Evolutionary conservation across 305 asterid genomes (phyloP), one percentile per base, ranked within the genome.

Genomic region (Ilex paraguariensis): DNA sequence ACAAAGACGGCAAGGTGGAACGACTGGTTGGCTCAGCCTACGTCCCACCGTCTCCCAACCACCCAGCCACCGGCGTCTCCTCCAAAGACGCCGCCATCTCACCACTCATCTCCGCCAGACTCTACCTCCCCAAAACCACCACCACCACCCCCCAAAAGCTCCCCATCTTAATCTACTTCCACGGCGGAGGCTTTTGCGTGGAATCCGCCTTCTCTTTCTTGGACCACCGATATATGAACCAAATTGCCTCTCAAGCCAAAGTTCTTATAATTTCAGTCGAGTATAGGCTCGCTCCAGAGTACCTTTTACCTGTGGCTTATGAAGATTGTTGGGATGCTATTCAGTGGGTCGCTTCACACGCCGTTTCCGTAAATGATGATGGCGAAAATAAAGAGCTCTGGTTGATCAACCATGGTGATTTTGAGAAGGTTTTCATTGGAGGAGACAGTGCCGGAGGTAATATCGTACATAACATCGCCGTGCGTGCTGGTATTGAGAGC

Each of bases 1-100:
- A 74, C 76, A 70, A 75, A 68, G 81, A 81, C 66, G 87, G 86
- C 59, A 79, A 77, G 13, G 75, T 83, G 39, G 74, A 81, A 28
- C 77, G 84, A 52, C 70, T 75, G 59, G 1, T 51, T 5, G 67
- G 13, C 31, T 68, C 60, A 5, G 76, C 80, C 7, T 3, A 39
- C 36, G 66, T 70, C 10, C 78, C 79, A 0, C 78, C 83, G 1
- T 68, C 79, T 10, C 76, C 66, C 11, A 61, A 60, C 4, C 75
- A 76, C 14, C 74, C 77, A 15, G 10, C 60, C 68, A 71, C 81
- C 57, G 69, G 69, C 39, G 83, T 82, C 59, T 55, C 80, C 71
- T 68, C 88, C 64, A 78, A 82, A 58, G 88, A 84, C 74, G 42
- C 51, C 45, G 3, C 58, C 53, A 79, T 75, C 12, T 69, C 87